phyloP scores from a whole-genome alignment of 495 filamentous ascomycete genomes.

The Sphaerosporella brunnea region DNA sequence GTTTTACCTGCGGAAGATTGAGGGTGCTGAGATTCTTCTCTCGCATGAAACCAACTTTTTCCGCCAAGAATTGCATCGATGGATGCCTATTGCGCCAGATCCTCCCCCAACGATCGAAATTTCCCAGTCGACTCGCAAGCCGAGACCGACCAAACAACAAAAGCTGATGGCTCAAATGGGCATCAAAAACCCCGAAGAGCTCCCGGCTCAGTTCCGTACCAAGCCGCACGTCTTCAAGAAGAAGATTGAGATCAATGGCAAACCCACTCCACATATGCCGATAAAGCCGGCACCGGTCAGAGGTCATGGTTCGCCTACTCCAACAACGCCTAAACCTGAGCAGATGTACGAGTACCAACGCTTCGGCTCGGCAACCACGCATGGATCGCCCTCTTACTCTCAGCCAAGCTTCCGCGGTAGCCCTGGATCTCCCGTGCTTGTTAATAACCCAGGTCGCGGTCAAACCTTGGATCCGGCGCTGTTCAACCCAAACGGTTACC shows the following conservation, averaged over 20 bases:
- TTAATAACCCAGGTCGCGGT: conserved; percentile 21
- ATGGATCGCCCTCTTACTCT: conserved; percentile 21
- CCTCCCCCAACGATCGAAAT: conserved; percentile 65
- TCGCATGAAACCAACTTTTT: conserved; percentile 94
- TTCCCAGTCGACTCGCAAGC: conserved; percentile 89
- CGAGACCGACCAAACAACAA: conserved; percentile 90
- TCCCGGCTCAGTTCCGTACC: conserved; percentile 59
- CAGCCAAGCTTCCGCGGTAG: conserved; percentile 4
- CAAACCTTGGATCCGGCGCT: conserved; percentile 24
- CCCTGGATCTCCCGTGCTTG: conserved; percentile 16
- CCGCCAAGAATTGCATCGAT: conserved; percentile 86
- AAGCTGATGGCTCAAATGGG: conserved; percentile 81
- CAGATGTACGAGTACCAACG: conserved; percentile 9
- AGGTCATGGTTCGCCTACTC: conserved; percentile 7
- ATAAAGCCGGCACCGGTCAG: conserved; percentile 23
- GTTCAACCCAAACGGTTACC: conserved; percentile 12
- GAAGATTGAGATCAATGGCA: conserved; percentile 28
- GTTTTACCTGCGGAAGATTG: conserved; percentile 97
- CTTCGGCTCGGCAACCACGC: conserved; percentile 12
- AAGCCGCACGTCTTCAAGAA: conserved; percentile 51
- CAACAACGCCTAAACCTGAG: conserved; percentile 6
- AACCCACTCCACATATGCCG: conserved; percentile 18
- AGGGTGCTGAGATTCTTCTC: conserved; percentile 88
- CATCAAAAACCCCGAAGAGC: conserved; percentile 70
- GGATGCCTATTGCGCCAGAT: conserved; percentile 78